Evolutionary conservation across 805 yeast genomes (phyloP).

Genomic region (Candida ulmi): DNA sequence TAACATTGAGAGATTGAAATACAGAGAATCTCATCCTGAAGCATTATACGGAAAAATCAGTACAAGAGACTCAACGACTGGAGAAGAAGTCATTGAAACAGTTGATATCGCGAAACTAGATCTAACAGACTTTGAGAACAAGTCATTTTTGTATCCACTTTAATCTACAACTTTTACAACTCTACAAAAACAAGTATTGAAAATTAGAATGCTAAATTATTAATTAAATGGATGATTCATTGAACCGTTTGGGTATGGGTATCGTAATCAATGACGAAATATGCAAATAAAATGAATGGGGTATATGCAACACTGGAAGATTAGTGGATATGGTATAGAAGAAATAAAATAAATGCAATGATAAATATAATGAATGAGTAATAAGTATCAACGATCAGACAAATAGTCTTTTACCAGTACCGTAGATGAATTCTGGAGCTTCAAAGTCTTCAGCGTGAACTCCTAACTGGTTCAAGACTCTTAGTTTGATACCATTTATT

Average conservation of each 20-base stretch:
- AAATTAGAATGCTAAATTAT: no score
- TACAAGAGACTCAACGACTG: conserved; percentile 10
- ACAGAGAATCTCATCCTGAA: conserved; percentile 33
- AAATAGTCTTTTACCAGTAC: conserved; percentile 6
- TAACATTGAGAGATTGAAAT: conserved; percentile 29
- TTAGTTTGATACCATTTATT: conserved; percentile 6
- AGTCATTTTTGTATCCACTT: conserved; percentile 1
- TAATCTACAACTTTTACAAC: no score
- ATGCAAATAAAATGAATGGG: no score
- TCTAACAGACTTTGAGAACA: conserved; percentile 3
- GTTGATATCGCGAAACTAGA: conserved; percentile 2
- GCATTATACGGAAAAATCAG: conserved; percentile 36
- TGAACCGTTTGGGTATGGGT: no score
- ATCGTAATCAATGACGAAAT: no score
- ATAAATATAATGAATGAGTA: no score
- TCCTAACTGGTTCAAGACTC: conserved; percentile 11
- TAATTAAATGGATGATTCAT: no score
- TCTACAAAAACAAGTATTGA: no score
- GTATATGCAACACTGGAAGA: background rate
- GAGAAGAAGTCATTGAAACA: conserved; percentile 30
- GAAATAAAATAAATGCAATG: no score
- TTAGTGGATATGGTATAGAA: no score
- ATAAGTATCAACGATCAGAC: no score
- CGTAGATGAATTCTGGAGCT: conserved; percentile 14
- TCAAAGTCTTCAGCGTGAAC: conserved; percentile 10